phyloP scores from a whole-genome alignment of 305 asterid genomes.

The Solanum hybrid region DNA sequence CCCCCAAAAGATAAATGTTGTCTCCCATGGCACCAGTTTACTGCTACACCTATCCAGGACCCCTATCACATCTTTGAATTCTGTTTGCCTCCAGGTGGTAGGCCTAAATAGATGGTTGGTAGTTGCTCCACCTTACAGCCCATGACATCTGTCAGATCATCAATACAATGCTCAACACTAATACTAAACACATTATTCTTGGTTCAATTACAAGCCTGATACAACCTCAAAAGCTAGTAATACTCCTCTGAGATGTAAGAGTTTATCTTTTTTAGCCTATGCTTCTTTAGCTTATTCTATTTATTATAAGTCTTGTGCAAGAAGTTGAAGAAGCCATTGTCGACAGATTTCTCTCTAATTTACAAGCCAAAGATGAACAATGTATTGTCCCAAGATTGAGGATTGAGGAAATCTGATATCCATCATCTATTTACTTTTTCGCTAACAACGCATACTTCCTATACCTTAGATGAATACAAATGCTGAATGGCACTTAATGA shows the following conservation, averaged over 20 bases:
- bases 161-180: not conserved
- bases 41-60: not conserved
- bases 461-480: not conserved
- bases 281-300: not conserved
- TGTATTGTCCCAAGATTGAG: not conserved
- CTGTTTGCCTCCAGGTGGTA: not conserved
- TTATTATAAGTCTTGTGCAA: not conserved
- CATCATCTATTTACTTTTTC: not conserved
- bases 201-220: not conserved
- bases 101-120: not conserved
- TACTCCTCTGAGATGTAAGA: not conserved
- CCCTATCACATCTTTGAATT: not conserved
- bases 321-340: not conserved
- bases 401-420: not conserved
- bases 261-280: not conserved
- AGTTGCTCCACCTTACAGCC: not conserved
- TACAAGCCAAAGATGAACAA: not conserved
- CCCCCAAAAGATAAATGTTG: not conserved
- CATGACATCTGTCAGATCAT: not conserved
- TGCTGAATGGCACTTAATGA: not conserved
- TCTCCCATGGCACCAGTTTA: not conserved
- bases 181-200: not conserved
- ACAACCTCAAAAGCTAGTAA: not conserved
- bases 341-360: not conserved
- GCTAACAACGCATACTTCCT: not conserved